phyloP scores from a whole-genome alignment of 352 stramenopile species.

The Pythium brachiatum region DNA sequence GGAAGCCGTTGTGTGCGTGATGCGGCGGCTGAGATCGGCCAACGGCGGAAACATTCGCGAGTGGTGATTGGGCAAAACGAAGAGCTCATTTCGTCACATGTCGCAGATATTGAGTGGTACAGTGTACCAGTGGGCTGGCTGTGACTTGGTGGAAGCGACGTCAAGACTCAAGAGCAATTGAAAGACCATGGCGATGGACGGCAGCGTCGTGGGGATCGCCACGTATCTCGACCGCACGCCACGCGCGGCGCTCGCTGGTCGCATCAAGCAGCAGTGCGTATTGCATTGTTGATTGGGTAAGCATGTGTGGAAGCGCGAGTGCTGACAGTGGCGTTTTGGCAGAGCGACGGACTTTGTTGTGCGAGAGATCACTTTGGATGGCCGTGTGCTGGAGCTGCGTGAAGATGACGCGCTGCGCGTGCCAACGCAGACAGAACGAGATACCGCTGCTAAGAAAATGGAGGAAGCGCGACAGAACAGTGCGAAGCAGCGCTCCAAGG shows the following conservation, averaged over 20 bases:
- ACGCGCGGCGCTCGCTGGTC: slow-evolving; percentile 21
- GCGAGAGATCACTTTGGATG: slow-evolving; percentile 50
- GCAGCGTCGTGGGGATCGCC: slow-evolving; percentile 43
- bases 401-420: slow-evolving; percentile 22
- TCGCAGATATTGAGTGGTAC: slow-evolving; percentile 16
- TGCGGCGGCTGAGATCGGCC: not conserved
- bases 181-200: slow-evolving; percentile 12
- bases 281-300: slow-evolving; percentile 10
- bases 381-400: slow-evolving; percentile 38
- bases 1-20: not conserved
- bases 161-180: not conserved
- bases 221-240: slow-evolving; percentile 34
- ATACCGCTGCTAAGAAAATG: slow-evolving; percentile 34
- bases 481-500: slow-evolving; percentile 25
- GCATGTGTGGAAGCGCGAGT: not conserved
- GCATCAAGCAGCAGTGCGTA: slow-evolving; percentile 50
- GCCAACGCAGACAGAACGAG: slow-evolving; percentile 34
- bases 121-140: slow-evolving; percentile 2
- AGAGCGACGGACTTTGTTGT: slow-evolving; percentile 71
- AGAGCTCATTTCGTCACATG: slow-evolving; percentile 7
- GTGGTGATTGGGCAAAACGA: slow-evolving; percentile 14
- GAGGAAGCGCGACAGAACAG: slow-evolving; percentile 21
- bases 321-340: not conserved
- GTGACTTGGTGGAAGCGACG: slow-evolving; percentile 1
- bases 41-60: slow-evolving; percentile 16